phyloP scores from a whole-genome alignment of 768 basidiomycete species.

The Floccularia luteovirens region DNA sequence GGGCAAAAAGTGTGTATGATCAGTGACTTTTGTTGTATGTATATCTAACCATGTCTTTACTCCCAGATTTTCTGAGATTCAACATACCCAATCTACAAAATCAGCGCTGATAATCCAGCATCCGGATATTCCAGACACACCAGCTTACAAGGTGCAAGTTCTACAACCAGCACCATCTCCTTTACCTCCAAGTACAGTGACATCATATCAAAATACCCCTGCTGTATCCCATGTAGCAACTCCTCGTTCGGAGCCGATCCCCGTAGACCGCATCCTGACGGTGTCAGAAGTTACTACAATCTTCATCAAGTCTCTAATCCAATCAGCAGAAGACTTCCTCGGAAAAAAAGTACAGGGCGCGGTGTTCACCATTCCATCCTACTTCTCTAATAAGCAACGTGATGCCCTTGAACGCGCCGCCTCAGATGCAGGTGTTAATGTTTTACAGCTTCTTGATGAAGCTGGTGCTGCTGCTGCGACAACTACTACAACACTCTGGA shows the following conservation, averaged over 20 bases:
- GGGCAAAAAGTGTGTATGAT: slow-evolving; percentile 69
- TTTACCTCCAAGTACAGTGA: slow-evolving; percentile 36
- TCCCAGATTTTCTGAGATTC: slow-evolving; percentile 67
- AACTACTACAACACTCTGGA: slow-evolving; percentile 40
- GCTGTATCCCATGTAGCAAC: slow-evolving; percentile 63
- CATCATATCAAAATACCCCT: slow-evolving; percentile 50
- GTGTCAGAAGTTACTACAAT: slow-evolving; percentile 78
- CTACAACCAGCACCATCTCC: slow-evolving; percentile 73
- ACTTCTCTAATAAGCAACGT: slow-evolving; percentile 63
- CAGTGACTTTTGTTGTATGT: not conserved
- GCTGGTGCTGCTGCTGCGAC: slow-evolving; percentile 67
- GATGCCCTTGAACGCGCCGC: slow-evolving; percentile 70
- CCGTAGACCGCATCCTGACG: slow-evolving; percentile 64
- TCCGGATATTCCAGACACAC: slow-evolving; percentile 58
- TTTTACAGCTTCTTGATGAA: slow-evolving; percentile 86
- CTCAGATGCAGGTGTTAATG: slow-evolving; percentile 70
- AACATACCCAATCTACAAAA: slow-evolving; percentile 38
- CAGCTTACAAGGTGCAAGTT: slow-evolving; percentile 81
- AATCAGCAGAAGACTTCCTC: slow-evolving; percentile 88
- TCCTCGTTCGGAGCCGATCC: slow-evolving; percentile 65
- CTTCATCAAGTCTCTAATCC: slow-evolving; percentile 77
- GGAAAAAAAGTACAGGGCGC: slow-evolving; percentile 72
- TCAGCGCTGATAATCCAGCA: slow-evolving; percentile 77
- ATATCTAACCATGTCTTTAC: not conserved
- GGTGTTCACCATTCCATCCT: slow-evolving; percentile 77